Base-by-base conservation (phyloP, 768 basidiomycete genomes). In the Russula olivacea region DNA sequence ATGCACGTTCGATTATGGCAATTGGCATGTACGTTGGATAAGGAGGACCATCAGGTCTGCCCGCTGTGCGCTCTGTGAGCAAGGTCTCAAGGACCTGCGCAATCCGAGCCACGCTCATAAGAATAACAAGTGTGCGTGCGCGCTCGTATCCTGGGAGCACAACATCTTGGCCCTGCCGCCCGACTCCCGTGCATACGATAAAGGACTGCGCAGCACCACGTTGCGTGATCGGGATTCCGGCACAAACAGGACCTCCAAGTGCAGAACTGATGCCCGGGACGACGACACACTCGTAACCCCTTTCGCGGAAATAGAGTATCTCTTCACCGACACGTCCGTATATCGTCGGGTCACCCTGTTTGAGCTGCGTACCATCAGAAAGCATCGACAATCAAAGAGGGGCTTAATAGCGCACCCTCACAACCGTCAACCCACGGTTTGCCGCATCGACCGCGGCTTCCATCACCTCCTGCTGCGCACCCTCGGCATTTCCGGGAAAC, bases 251-350 rank as follows among this genome's bases (percentile, higher is more conserved):
- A 0, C 85, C 97, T 1, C 94, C 93, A 45, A 99, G 78, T 3
- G 91, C 93, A 14, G 93, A 94, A 64, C 83, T 86, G 32, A 99
- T 84, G 2, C 97, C 97, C 0, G 97, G 97, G 19, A 98, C 79
- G 67, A 98, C 83, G 64, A 91, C 76, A 4, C 88, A 84, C 66
- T 93, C 88, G 72, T 88, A 90, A 2, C 93, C 95, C 52, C 86
- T 86, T 52, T 83, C 75, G 14, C 95, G 86, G 82, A 98, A 96
- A 76, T 89, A 93, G 23, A 96, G 80, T 1, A 98, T 84, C 74
- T 99, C 97, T 72, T 98, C 96, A 34, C 95, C 95, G 0, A 89
- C 89, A 25, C 97, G 86, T 3, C 92, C 97, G 71, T 97, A 99
- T 0, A 99, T 85, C 17, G 89, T 87, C 12, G 97, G 97, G 72